Base-by-base conservation (phyloP, 2,329 filamentous ascomycete genomes). In the Apiospora arundinis region DNA sequence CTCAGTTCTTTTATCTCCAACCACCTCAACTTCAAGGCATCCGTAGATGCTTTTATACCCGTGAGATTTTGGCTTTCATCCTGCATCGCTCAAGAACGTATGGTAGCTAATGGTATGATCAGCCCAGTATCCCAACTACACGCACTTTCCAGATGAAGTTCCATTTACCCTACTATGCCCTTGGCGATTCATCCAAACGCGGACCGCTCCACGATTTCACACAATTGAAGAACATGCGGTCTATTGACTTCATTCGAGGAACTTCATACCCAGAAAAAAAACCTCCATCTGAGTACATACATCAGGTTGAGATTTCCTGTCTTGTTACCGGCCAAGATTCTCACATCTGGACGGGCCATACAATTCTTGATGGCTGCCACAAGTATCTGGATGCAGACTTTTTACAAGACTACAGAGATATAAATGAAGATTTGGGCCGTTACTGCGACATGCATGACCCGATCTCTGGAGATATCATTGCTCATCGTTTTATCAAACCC, bases 201-300 rank as follows among this genome's bases (percentile, higher is more conserved):
- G 14, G 11, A 8, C 1, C 4, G 12, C 18, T 1, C 3, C 25
- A 2, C 6, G 49, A 60, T 4, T 1, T 2, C 0, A 21, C 16
- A n/a, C 25, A 8, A 21, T 28, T 11, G 8, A 37, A 18, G 28
- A 37, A 1, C 5, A 2, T 1, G 5, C 1, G 37, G 6, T 2
- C 32, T 8, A n/a, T 60, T 6, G 52, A 8, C 1, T 60, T 60
- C 7, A 2, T 60, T 25, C 28, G 28, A 60, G 16, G 11, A 1
- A 21, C 16, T 11, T 8, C 16, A 0, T 28, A 37, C 9, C 0
- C 12, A 1, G 28, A 37, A 14, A 2, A 3, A 14, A 23, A 5
- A 3, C 9, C 52, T 9, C 3, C 28, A 8, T 21, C 6, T 4
- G 18, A 60, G 7, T 5, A n/a, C 52, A 37, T 60, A 5, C n/a